Evolutionary conservation across 139 green algal species (phyloP), one percentile per base, ranked within the genome.

Genomic region (Asterochloris sp.): DNA sequence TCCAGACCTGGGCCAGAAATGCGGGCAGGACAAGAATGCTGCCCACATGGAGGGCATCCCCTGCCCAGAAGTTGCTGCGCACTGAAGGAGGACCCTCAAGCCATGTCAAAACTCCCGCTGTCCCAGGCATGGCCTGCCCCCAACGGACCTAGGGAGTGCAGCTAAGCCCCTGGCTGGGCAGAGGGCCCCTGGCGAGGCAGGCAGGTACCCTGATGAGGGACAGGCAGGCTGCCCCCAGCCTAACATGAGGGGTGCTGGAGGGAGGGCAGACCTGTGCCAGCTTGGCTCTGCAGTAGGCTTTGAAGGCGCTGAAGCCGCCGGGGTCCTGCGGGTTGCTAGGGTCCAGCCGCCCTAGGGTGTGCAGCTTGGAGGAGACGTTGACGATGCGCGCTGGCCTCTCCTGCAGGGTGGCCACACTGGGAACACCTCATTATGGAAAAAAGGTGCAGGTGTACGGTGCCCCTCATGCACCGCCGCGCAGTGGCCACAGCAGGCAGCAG

Each of bases 201-300:
- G 12, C 17, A 29, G 26, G 61, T 21, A 61, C 15, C 17, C 24
- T 69, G 15, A 81, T 17, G 14, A 73, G 15, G 24, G 17, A n/a
- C 27, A 16, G 24, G 47, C 47, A 21, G 4, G 16, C 71, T n/a
- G 76, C 13, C 24, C 17, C 61, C 13, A 4, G 28, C 14, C 24
- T 2, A 54, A 73, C 13, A 6, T 12, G 61, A 47, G 71, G 60
- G 11, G 16, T 69, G 26, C 11, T 26, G 69, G 23, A 17, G 13
- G 16, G 13, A n/a, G 16, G 21, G 54, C 71, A 91, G 54, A 95
- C 84, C 90, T 96, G 93, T 0, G 89, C 89, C 15, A 97, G 87
- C 88, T 98, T 98, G 90, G 90, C 95, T 80, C 91, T 86, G 21
- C 82, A 83, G 76, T 98, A 98, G 9, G 91, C 92, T 4, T 62